phyloP scores from a whole-genome alignment of 495 filamentous ascomycete genomes.

The Penicillium diatomitis region DNA sequence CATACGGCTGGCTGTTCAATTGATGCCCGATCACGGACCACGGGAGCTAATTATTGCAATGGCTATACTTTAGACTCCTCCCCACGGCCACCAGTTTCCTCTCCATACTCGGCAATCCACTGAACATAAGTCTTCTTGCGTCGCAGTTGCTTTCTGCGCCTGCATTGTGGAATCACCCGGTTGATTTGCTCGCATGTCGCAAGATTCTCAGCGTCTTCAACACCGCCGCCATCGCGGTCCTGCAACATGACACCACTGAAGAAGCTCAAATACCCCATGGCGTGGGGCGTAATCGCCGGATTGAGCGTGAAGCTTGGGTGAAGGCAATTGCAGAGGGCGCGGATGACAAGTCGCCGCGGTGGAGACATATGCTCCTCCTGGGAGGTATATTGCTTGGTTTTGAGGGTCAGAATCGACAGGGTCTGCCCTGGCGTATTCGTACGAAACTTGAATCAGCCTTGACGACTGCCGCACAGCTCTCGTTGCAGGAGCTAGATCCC shows the following conservation, averaged over 20 bases:
- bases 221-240: slow-evolving; percentile 61
- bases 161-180: slow-evolving; percentile 71
- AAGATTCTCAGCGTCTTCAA: slow-evolving; percentile 83
- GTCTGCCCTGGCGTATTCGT: slow-evolving; percentile 52
- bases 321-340: slow-evolving; percentile 74
- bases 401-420: slow-evolving; percentile 55
- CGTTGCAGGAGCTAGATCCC: slow-evolving; percentile 46
- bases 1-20: background rate
- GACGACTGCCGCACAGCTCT: slow-evolving; percentile 68
- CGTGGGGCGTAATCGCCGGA: slow-evolving; percentile 31
- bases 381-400: slow-evolving; percentile 77
- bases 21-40: background rate
- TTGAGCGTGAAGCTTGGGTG: slow-evolving; percentile 67
- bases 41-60: slow-evolving; percentile 5
- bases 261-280: slow-evolving; percentile 30
- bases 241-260: slow-evolving; percentile 44
- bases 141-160: slow-evolving; percentile 82
- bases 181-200: slow-evolving; percentile 63
- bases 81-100: slow-evolving; percentile 74
- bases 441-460: slow-evolving; percentile 69
- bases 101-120: slow-evolving; percentile 74
- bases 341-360: slow-evolving; percentile 73
- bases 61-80: slow-evolving; percentile 48
- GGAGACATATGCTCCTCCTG: slow-evolving; percentile 79
- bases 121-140: slow-evolving; percentile 82